Evolutionary conservation across 192 early-diverging fungal species (phyloP).

Genomic region (Coemansia aciculifera): DNA sequence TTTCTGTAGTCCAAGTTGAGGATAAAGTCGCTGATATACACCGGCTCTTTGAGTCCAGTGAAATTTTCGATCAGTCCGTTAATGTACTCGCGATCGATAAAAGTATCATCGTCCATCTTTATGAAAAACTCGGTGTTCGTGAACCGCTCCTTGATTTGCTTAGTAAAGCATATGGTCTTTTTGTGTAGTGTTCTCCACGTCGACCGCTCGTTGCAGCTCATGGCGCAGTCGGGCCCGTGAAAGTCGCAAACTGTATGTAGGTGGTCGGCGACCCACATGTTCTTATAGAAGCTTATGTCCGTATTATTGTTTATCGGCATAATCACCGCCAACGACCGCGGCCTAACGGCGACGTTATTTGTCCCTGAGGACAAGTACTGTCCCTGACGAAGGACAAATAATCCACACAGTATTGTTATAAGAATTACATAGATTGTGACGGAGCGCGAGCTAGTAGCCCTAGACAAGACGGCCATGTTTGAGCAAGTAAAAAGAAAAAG

Average conservation of each 20-base stretch:
- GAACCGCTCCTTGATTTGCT: conserved; percentile 15
- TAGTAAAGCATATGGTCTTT: conserved; percentile 36
- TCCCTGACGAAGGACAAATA: not conserved
- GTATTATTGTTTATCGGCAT: conserved; percentile 29
- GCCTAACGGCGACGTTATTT: not conserved
- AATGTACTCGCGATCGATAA: conserved; percentile 26
- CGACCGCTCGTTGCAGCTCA: conserved; percentile 25
- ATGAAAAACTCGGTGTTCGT: conserved; percentile 33
- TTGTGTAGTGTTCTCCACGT: conserved; percentile 20
- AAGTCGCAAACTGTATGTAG: conserved; percentile 37
- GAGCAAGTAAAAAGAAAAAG: not conserved
- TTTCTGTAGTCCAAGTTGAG: conserved; percentile 15
- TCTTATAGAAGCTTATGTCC: conserved; percentile 27
- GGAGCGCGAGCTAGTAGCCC: not conserved
- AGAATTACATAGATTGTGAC: not conserved
- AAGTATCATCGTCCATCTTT: conserved; percentile 36
- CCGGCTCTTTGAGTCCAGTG: not conserved
- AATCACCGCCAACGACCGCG: conserved; percentile 17
- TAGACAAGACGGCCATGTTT: not conserved
- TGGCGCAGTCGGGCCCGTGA: conserved; percentile 12
- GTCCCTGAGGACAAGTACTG: not conserved
- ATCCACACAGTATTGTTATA: not conserved
- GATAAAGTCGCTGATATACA: conserved; percentile 39
- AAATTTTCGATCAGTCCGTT: conserved; percentile 16
- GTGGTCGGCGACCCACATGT: conserved; percentile 34